Base-by-base conservation (phyloP, 495 filamentous ascomycete genomes). In the Penicillium nucicola region DNA sequence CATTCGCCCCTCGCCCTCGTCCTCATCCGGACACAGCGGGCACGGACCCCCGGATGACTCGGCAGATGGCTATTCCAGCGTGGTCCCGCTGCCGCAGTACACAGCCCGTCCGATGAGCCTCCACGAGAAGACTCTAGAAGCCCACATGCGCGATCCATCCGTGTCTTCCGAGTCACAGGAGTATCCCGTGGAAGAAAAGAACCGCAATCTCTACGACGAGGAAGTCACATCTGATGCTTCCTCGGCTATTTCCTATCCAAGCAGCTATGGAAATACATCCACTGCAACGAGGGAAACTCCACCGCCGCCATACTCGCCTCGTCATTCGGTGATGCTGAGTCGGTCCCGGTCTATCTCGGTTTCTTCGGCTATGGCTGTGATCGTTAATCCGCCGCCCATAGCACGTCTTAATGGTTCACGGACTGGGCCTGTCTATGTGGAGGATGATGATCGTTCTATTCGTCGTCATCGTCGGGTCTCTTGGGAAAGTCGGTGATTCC, bases 191-290 rank as follows among this genome's bases (percentile, higher is more conserved):
- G 67, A 74, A 19, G 70, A 74, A 47, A 77, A 77, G 38, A 54
- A 48, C 36, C 56, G 56, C 33, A 48, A 61, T n/a, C 45, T 53
- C 15, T 63, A 67, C 42, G 52, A 65, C 11, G 70, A 68, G 14
- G 71, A 72, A 19, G 49, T 61, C 34, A 61, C 64, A 0, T 68
- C 70, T 2, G 71, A 75, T 48, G 64, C 55, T 40, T 74, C 73
- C 17, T 77, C 73, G 7, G 65, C 66, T 12, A 56, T 72, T 50
- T 77, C 73, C 10, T 77, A 73, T 48, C 67, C 71, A 2, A 77
- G 73, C 51, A 75, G 70, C 43, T 77, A 71, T 52, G 73, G 73
- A 7, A 74, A 77, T 45, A 77, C 73, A 5, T 77, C 73, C 1
- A 77, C 73, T 8, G 73, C 72, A 9, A 77, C 73, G 5, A 50